A percentile compares a stretch with the other conserved stretches of the same genome.
Conservation (phyloP, 805 yeast species). For the Suhomyces emberorum region DNA sequence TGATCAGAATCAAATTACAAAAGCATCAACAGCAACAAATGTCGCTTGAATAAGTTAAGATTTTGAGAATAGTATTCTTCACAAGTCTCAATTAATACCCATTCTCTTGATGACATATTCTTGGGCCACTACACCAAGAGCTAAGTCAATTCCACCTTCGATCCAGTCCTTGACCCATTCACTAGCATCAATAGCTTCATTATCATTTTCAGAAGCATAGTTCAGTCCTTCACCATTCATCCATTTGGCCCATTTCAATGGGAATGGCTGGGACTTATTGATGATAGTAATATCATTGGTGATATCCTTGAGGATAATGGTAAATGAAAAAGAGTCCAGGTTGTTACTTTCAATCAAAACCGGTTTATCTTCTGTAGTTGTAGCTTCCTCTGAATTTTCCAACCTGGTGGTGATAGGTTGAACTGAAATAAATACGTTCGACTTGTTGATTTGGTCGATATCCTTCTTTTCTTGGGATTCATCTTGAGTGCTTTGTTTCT, state of each 20-base stretch:
- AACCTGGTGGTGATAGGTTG: conserved; percentile 52
- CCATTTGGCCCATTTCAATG: conserved; percentile 92
- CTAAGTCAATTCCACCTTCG: conserved; percentile 60
- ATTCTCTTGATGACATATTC: conserved; percentile 86
- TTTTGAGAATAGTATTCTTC: too few species aligned
- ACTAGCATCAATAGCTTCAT: conserved; percentile 16
- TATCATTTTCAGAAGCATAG: conserved; percentile 23
- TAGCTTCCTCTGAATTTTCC: conserved; percentile 11
- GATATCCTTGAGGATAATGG: conserved; percentile 72
- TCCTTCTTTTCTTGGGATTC: conserved; percentile 16
- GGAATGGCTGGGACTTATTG: conserved; percentile 86
- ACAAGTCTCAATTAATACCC: conserved; percentile 48
- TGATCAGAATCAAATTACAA: too few species aligned
- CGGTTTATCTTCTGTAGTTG: conserved; percentile 22
- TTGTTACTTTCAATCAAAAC: conserved; percentile 45
- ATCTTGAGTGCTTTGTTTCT: conserved; percentile 11
- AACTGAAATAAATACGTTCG: conserved; percentile 69
- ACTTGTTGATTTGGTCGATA: conserved; percentile 26
- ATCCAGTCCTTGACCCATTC: conserved; percentile 48
- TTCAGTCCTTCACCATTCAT: conserved; percentile 47
- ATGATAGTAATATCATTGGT: conserved; percentile 71
- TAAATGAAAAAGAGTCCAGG: conserved; percentile 65
- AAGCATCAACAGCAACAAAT: too few species aligned
- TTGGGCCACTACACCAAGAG: conserved; percentile 87
- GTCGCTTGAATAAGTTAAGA: too few species aligned